Evolutionary conservation across 148 eudicot genomes (phyloP).

Genomic region (Arbutus unedo): DNA sequence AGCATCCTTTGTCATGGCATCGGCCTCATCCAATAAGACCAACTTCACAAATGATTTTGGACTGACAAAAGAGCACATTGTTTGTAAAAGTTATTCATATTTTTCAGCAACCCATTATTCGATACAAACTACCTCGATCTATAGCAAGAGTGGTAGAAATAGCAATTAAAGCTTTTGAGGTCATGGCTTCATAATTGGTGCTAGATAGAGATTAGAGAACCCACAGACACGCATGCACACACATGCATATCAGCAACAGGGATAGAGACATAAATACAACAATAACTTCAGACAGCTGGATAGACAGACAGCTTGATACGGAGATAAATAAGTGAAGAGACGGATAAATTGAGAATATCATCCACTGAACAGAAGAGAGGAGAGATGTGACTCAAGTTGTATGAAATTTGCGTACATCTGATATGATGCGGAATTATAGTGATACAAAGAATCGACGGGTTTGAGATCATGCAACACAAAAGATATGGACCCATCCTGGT

Average conservation of each 20-base stretch:
- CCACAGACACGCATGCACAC: neutral
- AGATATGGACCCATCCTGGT: too few species aligned
- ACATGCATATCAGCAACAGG: neutral
- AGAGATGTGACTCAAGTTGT: neutral
- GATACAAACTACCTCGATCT: neutral
- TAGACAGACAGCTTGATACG: neutral
- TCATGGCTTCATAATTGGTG: neutral
- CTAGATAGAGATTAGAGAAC: neutral
- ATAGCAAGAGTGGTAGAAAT: neutral
- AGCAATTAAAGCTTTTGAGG: neutral
- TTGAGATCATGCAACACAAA: too few species aligned
- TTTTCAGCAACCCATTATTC: neutral
- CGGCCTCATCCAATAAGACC: slow-evolving; percentile 93
- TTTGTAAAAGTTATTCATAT: neutral
- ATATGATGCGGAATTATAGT: neutral
- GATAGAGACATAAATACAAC: neutral
- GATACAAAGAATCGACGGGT: neutral
- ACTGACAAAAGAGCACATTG: slow-evolving; percentile 32
- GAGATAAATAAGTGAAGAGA: neutral
- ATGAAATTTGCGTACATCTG: neutral
- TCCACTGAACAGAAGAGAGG: neutral
- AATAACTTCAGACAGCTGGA: neutral
- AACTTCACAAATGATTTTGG: slow-evolving; percentile 76
- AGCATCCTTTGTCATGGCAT: slow-evolving; percentile 99
- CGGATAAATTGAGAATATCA: neutral